These are phyloP conservation scores for Chaetoscypha palmicola DNA, from an alignment of 2,329 filamentous ascomycete species.

Conservation along the genomic window DNA sequence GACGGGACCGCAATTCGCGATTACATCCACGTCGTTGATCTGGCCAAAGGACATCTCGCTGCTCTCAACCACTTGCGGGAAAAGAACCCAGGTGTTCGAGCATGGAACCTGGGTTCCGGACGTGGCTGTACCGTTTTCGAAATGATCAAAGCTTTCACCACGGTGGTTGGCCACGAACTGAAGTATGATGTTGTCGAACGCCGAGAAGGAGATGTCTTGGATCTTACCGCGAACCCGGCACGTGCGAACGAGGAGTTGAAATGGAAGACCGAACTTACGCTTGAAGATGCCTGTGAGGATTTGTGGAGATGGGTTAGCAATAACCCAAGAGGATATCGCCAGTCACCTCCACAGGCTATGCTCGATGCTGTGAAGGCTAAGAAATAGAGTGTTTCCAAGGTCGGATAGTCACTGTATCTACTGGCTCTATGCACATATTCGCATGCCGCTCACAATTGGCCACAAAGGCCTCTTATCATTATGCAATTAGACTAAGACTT, in stretches of 20 bases:
- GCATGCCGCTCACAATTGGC: no score
- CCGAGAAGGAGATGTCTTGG: constrained; percentile 82
- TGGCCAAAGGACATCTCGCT: constrained; percentile 77
- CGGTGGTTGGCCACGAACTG: constrained; percentile 77
- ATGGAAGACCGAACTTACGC: constrained; percentile 85
- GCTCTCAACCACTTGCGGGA: constrained; percentile 86
- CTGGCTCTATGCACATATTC: not conserved
- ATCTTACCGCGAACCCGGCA: constrained; percentile 86
- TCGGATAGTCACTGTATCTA: no score
- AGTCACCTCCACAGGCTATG: constrained; percentile 80
- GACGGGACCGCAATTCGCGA: constrained; percentile 94
- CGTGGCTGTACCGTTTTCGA: constrained; percentile 94
- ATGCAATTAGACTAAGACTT: constrained; percentile 35
- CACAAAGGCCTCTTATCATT: not conserved
- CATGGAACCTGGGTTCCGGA: constrained; percentile 95
- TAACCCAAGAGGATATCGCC: constrained; percentile 90
- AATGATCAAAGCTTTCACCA: constrained; percentile 91
- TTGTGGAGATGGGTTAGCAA: constrained; percentile 97
- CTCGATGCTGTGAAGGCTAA: constrained; percentile 52
- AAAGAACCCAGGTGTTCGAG: constrained; percentile 79
- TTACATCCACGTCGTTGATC: constrained; percentile 94
- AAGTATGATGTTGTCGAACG: constrained; percentile 80
- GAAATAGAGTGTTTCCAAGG: not conserved
- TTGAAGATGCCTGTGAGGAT: constrained; percentile 90
- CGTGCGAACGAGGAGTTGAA: constrained; percentile 81